These are phyloP conservation scores for Tuber microsphaerosporum DNA, from an alignment of 495 filamentous ascomycete species.

Conservation along the genomic window DNA sequence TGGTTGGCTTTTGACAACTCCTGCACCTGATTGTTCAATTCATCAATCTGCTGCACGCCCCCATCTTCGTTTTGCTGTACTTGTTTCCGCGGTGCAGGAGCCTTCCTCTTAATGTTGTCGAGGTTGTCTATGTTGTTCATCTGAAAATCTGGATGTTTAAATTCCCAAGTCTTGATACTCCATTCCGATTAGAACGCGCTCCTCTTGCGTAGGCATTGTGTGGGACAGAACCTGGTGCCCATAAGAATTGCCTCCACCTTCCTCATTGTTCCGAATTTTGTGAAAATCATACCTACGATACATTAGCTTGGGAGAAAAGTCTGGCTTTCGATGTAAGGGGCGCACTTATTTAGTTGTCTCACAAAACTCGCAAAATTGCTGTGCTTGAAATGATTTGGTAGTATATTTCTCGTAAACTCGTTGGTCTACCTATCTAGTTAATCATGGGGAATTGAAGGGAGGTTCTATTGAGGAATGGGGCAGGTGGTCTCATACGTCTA, in stretches of 20 bases:
- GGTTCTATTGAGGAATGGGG: not conserved
- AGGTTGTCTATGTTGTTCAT: slow-evolving; percentile 92
- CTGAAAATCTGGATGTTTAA: slow-evolving; percentile 95
- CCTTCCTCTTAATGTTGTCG: slow-evolving; percentile 94
- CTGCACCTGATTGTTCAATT: slow-evolving; percentile 77
- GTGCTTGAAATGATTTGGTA: slow-evolving; percentile 98
- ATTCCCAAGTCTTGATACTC: slow-evolving; percentile 61
- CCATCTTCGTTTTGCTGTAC: slow-evolving; percentile 63
- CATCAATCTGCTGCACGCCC: slow-evolving; percentile 79
- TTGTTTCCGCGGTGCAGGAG: slow-evolving; percentile 81
- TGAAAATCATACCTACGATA: slow-evolving; percentile 66
- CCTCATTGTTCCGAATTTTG: slow-evolving; percentile 95
- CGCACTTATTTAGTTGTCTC: slow-evolving; percentile 94
- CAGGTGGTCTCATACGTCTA: slow-evolving; percentile 61
- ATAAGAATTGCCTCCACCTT: slow-evolving; percentile 82
- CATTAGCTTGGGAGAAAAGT: slow-evolving; percentile 20
- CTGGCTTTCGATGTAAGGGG: slow-evolving; percentile 13
- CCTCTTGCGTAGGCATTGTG: not conserved
- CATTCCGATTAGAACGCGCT: slow-evolving; percentile 9
- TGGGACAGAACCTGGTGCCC: slow-evolving; percentile 68
- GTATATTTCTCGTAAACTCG: slow-evolving; percentile 93
- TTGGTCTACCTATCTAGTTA: slow-evolving; percentile 61
- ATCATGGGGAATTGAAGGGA: not conserved
- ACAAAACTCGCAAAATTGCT: slow-evolving; percentile 99
- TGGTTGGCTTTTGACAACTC: slow-evolving; percentile 90